A percentile compares a stretch with the other conserved stretches of the same genome.
phyloP scores from a whole-genome alignment of 768 basidiomycete genomes.

The Podaxis rugospora region DNA sequence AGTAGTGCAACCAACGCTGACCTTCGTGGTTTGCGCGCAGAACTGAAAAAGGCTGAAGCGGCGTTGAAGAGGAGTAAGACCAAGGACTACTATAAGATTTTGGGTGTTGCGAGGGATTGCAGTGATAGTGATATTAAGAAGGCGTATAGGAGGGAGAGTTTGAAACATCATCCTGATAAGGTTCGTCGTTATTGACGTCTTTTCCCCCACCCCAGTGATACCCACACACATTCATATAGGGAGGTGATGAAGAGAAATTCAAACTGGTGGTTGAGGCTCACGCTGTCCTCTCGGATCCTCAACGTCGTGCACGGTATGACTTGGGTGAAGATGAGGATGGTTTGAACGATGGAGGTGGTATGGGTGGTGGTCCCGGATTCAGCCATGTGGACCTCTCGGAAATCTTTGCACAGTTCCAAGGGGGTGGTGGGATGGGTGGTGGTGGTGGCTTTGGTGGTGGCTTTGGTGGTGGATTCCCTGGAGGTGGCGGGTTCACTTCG shows the following conservation, averaged over 20 bases:
- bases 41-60: slow-evolving; percentile 79
- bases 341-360: slow-evolving; percentile 38
- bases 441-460: slow-evolving; percentile 27
- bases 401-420: slow-evolving; percentile 61
- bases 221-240: slow-evolving; percentile 34
- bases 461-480: slow-evolving; percentile 24
- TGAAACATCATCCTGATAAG: slow-evolving; percentile 87
- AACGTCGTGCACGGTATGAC: slow-evolving; percentile 71
- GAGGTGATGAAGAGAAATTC: slow-evolving; percentile 95
- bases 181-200: slow-evolving; percentile 27
- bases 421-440: slow-evolving; percentile 32
- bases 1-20: slow-evolving; percentile 53
- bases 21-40: slow-evolving; percentile 52
- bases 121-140: slow-evolving; percentile 80
- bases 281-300: slow-evolving; percentile 75
- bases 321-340: slow-evolving; percentile 81
- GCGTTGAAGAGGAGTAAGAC: slow-evolving; percentile 84
- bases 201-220: not conserved
- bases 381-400: slow-evolving; percentile 52
- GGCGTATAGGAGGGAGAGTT: slow-evolving; percentile 81
- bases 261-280: slow-evolving; percentile 85
- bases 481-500: slow-evolving; percentile 18
- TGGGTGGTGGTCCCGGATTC: slow-evolving; percentile 35
- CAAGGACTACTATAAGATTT: slow-evolving; percentile 86
- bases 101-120: slow-evolving; percentile 58